Base-by-base conservation (phyloP, 2,329 filamentous ascomycete species). In the Colletotrichum eleusines region DNA sequence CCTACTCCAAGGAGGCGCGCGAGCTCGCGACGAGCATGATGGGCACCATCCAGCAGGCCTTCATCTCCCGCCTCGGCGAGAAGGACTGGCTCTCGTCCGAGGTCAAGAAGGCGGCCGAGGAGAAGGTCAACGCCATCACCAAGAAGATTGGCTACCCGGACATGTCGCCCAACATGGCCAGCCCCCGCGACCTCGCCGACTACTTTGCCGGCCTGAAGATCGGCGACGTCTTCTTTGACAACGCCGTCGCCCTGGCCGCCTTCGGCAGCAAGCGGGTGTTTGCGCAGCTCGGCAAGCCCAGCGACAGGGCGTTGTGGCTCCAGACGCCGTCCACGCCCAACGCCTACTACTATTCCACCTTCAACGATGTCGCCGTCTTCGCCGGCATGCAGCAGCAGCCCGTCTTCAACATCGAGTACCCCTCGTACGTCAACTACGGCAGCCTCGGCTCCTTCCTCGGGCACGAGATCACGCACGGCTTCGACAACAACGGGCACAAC, bases 381-480 rank as follows among this genome's bases (percentile, higher is more conserved):
- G 89, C 90, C 0, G 91, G 89, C 0, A 91, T 92, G 62, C 89
- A 91, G 85, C 90, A 93, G 76, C 53, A 54, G 1, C 90, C 91
- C 0, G 81, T 90, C 1, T 93, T 92, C 75, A 87, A 90, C 66
- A 84, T 87, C 16, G 81, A 85, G 2, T 84, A 91, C 1, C 91
- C 91, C 0, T 80, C 87, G 28, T 93, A 92, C 74, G 79, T 92
- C 40, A 86, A 86, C 20, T 93, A 92, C 76, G 91, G 90, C 20
- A 87, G 87, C 0, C 90, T 93, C 76, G 91, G 90, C 0, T 85
- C 87, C 1, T 85, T 92, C 1, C 88, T 87, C 11, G 91, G 90
- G 4, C 91, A 93, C 75, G 91, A 93, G 77, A 84, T 93, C 9
- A 90, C 88, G 1, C 91, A 93, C 72, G 90, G 88, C 20, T 92